Evolutionary conservation across 2,329 filamentous ascomycete genomes (phyloP).

Genomic region (Fusarium sp.): DNA sequence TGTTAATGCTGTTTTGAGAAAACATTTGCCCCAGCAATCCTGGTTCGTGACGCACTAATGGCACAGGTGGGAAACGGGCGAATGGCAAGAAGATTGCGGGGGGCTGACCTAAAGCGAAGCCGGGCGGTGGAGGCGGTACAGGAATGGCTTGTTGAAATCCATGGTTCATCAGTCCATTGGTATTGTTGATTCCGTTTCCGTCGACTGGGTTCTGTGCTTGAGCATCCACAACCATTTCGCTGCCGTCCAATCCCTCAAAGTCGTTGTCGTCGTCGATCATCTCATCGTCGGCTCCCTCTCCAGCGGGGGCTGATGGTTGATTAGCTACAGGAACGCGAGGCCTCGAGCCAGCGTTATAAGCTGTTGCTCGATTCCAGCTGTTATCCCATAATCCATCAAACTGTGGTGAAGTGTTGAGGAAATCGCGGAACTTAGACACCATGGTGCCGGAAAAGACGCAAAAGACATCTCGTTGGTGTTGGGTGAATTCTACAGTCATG

Average conservation of each 20-base stretch:
- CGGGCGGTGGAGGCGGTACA: slow-evolving; percentile 48
- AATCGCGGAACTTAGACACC: slow-evolving; percentile 80
- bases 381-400: slow-evolving; percentile 61
- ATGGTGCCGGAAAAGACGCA: slow-evolving; percentile 96
- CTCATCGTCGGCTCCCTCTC: slow-evolving; percentile 58
- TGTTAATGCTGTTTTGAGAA: slow-evolving; percentile 49
- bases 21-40: slow-evolving; percentile 40
- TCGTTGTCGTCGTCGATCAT: slow-evolving; percentile 61
- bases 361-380: slow-evolving; percentile 25
- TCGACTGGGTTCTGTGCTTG: slow-evolving; percentile 48
- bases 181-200: slow-evolving; percentile 18
- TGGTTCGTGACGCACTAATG: slow-evolving; percentile 32
- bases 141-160: slow-evolving; percentile 44
- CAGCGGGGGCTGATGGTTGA: slow-evolving; percentile 29
- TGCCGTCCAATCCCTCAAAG: slow-evolving; percentile 56
- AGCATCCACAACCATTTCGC: slow-evolving; percentile 55
- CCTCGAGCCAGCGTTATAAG: slow-evolving; percentile 10
- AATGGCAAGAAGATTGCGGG: slow-evolving; percentile 37
- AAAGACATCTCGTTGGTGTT: slow-evolving; percentile 94
- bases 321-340: slow-evolving; percentile 16
- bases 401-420: slow-evolving; percentile 72
- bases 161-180: slow-evolving; percentile 21
- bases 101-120: slow-evolving; percentile 39
- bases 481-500: slow-evolving; percentile 80
- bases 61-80: slow-evolving; percentile 36